These are phyloP conservation scores for Salvia hispanica DNA, from an alignment of 257 asterid genomes.

Conservation along the genomic window DNA sequence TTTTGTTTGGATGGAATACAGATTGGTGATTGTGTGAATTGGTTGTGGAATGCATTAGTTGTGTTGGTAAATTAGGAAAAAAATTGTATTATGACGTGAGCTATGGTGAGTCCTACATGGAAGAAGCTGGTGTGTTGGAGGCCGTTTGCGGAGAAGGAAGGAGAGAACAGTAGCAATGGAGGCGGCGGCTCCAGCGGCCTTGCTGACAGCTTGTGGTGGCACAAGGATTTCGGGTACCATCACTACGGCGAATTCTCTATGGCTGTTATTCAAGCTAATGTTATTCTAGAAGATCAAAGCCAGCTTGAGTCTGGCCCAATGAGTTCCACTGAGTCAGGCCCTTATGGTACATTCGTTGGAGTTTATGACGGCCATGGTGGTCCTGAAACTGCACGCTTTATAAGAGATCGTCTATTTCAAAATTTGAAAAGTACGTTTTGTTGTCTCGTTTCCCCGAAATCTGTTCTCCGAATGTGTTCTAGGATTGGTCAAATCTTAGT, in stretches of 20 bases:
- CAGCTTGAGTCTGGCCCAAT: conserved; percentile 78
- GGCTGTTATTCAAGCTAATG: conserved; percentile 86
- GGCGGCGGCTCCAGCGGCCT: conserved; percentile 46
- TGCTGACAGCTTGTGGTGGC: conserved; percentile 75
- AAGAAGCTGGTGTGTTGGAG: conserved; percentile 74
- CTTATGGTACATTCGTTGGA: conserved; percentile 83
- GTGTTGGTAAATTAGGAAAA: conserved; percentile 29
- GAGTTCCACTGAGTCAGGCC: conserved; percentile 63
- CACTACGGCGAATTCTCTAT: conserved; percentile 74
- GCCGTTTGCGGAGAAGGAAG: conserved; percentile 45
- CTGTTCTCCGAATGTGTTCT: conserved; percentile 9
- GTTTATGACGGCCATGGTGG: conserved; percentile 92
- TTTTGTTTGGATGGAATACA: conserved; percentile 25
- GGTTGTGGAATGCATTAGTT: conserved; percentile 32
- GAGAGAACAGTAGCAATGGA: conserved; percentile 43
- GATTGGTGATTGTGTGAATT: conserved; percentile 47
- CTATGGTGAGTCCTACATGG: conserved; percentile 73
- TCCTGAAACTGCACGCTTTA: conserved; percentile 68
- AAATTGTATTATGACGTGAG: conserved; percentile 35
- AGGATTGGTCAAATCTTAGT: conserved; percentile 25
- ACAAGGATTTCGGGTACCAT: conserved; percentile 65
- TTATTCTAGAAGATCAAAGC: conserved; percentile 69
- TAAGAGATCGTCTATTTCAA: conserved; percentile 57
- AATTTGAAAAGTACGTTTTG: conserved; percentile 63
- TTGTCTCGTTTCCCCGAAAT: not conserved